Conservation (phyloP, 208 protist species). For the Leishmania major region DNA sequence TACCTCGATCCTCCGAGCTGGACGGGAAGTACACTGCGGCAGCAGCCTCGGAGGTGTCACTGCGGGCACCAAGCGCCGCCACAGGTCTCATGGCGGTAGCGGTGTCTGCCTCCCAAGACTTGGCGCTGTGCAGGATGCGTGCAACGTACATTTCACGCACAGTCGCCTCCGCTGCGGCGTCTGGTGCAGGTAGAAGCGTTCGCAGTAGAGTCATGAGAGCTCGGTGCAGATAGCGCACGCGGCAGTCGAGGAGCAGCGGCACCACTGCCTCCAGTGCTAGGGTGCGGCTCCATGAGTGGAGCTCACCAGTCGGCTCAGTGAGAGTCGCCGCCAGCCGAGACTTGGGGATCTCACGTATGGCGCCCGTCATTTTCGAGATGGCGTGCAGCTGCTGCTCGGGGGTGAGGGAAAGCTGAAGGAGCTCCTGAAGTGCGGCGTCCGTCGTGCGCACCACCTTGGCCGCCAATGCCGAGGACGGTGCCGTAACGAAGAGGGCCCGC, state of each 20-base stretch:
- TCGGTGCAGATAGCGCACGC: constrained; percentile 84
- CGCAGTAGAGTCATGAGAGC: constrained; percentile 76
- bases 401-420: constrained; percentile 46
- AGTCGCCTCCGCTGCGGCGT: constrained; percentile 6
- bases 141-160: constrained; percentile 23
- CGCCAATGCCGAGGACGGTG: neutral
- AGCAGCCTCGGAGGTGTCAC: neutral
- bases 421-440: constrained; percentile 40
- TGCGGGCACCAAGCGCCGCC: neutral
- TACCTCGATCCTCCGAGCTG: neutral
- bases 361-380: constrained; percentile 67
- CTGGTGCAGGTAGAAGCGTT: constrained; percentile 17
- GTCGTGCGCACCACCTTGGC: constrained; percentile 37
- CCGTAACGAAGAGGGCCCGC: constrained; percentile 1
- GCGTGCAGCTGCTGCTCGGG: constrained; percentile 73
- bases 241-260: constrained; percentile 75
- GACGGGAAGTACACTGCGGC: constrained; percentile 25
- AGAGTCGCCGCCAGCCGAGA: constrained; percentile 7
- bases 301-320: constrained; percentile 8
- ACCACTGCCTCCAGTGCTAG: constrained; percentile 63
- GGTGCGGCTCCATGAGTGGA: constrained; percentile 12
- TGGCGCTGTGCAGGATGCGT: constrained; percentile 17
- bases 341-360: constrained; percentile 44
- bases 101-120: neutral
- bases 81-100: neutral